Evolutionary conservation across 768 basidiomycete species (phyloP).

Genomic region (Pulveroboletus sp.): DNA sequence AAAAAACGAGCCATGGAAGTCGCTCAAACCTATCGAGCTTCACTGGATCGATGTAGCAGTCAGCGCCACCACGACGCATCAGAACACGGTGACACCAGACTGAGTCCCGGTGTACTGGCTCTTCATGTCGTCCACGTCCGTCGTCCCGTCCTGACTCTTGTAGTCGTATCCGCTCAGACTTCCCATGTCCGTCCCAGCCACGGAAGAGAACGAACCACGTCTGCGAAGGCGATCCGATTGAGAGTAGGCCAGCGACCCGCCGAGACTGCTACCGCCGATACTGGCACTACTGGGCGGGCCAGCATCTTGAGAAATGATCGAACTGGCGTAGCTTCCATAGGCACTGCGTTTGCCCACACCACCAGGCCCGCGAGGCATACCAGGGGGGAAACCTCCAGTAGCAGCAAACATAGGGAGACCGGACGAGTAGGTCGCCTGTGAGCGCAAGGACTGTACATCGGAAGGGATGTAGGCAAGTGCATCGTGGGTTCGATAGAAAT

Average conservation of each 20-base stretch:
- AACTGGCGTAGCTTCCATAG: constrained; percentile 81
- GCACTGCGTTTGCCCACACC: constrained; percentile 70
- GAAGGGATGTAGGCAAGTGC: constrained; percentile 91
- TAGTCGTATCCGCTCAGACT: constrained; percentile 76
- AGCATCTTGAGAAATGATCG: constrained; percentile 89
- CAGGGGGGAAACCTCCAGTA: constrained; percentile 66
- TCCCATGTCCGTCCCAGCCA: constrained; percentile 72
- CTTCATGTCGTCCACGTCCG: constrained; percentile 82
- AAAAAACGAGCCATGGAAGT: constrained; percentile 2
- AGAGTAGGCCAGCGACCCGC: constrained; percentile 69
- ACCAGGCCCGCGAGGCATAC: constrained; percentile 53
- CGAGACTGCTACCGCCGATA: constrained; percentile 49
- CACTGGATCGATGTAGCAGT: constrained; percentile 4
- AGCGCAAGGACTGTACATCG: constrained; percentile 92
- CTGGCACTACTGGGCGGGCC: constrained; percentile 58
- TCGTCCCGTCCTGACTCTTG: constrained; percentile 84
- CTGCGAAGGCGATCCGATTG: constrained; percentile 87
- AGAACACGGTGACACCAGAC: constrained; percentile 83
- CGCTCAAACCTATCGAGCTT: constrained; percentile 16
- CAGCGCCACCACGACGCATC: constrained; percentile 21
- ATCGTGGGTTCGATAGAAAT: constrained; percentile 95
- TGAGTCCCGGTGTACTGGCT: constrained; percentile 85
- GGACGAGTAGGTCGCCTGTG: constrained; percentile 94
- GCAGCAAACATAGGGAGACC: constrained; percentile 81
- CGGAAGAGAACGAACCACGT: constrained; percentile 71